Conservation (phyloP, 2,329 filamentous ascomycete species). For the Xylariaceae sp. region DNA sequence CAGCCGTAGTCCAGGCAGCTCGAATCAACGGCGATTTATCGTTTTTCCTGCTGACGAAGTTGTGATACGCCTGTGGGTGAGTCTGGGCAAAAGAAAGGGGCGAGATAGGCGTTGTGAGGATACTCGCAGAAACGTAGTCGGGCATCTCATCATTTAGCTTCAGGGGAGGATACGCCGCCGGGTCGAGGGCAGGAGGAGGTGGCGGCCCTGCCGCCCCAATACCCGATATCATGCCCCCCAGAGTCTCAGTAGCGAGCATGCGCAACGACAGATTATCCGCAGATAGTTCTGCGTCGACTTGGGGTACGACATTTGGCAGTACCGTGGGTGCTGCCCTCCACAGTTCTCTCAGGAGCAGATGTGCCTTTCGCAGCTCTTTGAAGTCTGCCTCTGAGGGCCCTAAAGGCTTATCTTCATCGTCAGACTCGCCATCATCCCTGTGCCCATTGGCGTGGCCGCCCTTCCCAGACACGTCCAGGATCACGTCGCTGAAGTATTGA, state of each 20-base stretch:
- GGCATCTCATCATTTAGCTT: conserved; percentile 52
- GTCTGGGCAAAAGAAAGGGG: conserved; percentile 84
- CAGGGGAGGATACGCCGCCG: conserved; percentile 74
- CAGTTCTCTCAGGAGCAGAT: conserved; percentile 80
- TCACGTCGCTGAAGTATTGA: conserved; percentile 95
- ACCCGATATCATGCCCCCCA: conserved; percentile 90
- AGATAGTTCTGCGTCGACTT: conserved; percentile 84
- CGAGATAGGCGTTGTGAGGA: conserved; percentile 75
- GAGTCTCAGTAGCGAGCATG: conserved; percentile 81
- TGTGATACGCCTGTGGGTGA: conserved; percentile 70
- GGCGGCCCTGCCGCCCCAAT: conserved; percentile 88
- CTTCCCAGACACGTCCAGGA: conserved; percentile 72
- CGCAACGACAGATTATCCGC: conserved; percentile 85
- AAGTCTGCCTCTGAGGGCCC: conserved; percentile 77
- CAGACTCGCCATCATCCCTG: conserved; percentile 45
- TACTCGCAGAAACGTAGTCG: conserved; percentile 44
- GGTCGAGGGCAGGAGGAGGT: conserved; percentile 63
- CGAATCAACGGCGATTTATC: conserved; percentile 81
- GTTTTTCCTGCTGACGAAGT: conserved; percentile 75
- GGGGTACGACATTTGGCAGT: conserved; percentile 85
- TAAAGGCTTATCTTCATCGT: conserved; percentile 51
- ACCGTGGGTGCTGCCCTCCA: conserved; percentile 89
- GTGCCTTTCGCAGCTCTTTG: conserved; percentile 81
- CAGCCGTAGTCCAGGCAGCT: conserved; percentile 75
- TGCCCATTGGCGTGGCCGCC: conserved; percentile 48